Evolutionary conservation across 495 filamentous ascomycete species (phyloP).

Genomic region (Podospora conica): DNA sequence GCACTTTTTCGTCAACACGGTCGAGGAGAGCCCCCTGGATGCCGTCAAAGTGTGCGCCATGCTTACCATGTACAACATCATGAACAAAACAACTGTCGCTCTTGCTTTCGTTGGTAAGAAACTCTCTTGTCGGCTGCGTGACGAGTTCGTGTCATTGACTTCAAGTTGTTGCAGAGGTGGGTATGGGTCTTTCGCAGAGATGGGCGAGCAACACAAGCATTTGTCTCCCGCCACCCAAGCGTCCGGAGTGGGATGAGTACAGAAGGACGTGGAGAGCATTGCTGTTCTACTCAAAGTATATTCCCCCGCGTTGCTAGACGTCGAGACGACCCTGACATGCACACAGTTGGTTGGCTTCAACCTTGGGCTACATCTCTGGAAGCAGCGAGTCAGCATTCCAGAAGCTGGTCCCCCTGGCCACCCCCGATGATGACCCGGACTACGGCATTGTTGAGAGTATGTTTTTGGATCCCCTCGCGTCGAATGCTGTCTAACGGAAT

Average conservation of each 20-base stretch:
- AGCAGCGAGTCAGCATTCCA: conserved; percentile 17
- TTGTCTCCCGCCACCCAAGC: conserved; percentile 1
- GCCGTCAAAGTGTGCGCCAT: conserved; percentile 30
- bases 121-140: not conserved
- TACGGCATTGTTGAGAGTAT: conserved; percentile 19
- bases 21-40: conserved; percentile 23
- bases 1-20: conserved; percentile 16
- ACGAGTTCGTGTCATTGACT: not conserved
- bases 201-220: conserved; percentile 11
- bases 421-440: conserved; percentile 13
- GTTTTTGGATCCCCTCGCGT: not conserved
- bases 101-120: conserved; percentile 26
- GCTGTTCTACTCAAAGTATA: conserved; percentile 25
- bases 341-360: conserved; percentile 30
- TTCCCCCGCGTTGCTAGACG: not conserved
- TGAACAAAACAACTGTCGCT: conserved; percentile 25
- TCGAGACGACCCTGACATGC: not conserved
- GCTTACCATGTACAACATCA: conserved; percentile 28
- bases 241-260: conserved; percentile 18
- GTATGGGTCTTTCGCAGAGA: conserved; percentile 20
- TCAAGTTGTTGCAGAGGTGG: conserved; percentile 15
- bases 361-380: conserved; percentile 28
- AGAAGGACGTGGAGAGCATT: conserved; percentile 25
- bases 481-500: not conserved
- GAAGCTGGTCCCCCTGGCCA: conserved; percentile 17